Conservation (phyloP, 495 filamentous ascomycete genomes). For the Talaromyces liani region DNA sequence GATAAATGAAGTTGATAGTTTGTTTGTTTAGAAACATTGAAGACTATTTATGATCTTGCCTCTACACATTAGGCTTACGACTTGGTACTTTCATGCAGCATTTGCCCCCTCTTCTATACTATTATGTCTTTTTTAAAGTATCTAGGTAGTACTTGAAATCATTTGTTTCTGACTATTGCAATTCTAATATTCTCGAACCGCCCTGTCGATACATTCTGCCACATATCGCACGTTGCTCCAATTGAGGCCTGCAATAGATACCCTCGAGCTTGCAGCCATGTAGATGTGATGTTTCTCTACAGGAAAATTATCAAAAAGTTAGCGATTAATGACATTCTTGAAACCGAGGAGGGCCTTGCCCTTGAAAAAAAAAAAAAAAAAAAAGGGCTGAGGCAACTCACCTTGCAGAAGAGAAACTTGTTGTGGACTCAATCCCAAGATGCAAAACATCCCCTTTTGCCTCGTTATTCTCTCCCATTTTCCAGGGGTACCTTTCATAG, state of each 20-base stretch:
- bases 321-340: background rate
- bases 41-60: too few relatives aligned
- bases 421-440: constrained; percentile 21
- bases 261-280: constrained; percentile 28
- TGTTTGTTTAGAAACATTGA: too few relatives aligned
- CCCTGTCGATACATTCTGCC: constrained; percentile 13
- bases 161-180: too few relatives aligned
- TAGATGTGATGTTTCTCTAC: constrained; percentile 32
- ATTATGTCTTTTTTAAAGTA: too few relatives aligned
- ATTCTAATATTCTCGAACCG: background rate
- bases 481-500: constrained; percentile 22
- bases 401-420: constrained; percentile 14
- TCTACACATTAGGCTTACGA: too few relatives aligned
- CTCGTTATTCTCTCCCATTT: constrained; percentile 28
- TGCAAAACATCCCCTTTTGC: constrained; percentile 38
- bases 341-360: too few relatives aligned
- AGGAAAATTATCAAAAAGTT: background rate
- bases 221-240: constrained; percentile 34
- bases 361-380: too few relatives aligned
- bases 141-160: too few relatives aligned
- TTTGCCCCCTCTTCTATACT: too few relatives aligned
- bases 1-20: too few relatives aligned
- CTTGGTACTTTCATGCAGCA: too few relatives aligned
- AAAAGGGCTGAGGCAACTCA: background rate
- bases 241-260: constrained; percentile 36